Evolutionary conservation across 192 early-diverging fungal genomes (phyloP).

Genomic region (Irineochytrium annulatum): DNA sequence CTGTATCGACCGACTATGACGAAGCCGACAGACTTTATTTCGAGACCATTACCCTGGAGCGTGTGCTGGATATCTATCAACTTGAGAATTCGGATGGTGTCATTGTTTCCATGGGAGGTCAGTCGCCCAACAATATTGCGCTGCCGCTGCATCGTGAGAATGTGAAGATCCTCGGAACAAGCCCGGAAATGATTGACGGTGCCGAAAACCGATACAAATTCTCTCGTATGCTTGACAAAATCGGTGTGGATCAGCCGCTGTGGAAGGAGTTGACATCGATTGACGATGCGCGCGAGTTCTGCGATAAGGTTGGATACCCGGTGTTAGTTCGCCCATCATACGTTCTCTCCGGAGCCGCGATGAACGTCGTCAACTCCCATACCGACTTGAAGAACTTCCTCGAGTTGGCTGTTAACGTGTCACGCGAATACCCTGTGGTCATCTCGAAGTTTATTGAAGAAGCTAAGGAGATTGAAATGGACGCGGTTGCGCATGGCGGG

Average conservation of each 20-base stretch:
- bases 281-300: slow-evolving; percentile 82
- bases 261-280: slow-evolving; percentile 95
- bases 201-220: slow-evolving; percentile 99
- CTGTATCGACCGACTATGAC: slow-evolving; percentile 99
- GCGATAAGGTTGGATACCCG: slow-evolving; percentile 84
- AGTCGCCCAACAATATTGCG: slow-evolving; percentile 98
- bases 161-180: slow-evolving; percentile 92
- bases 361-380: slow-evolving; percentile 89
- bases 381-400: slow-evolving; percentile 84
- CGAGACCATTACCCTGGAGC: slow-evolving; percentile 89
- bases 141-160: slow-evolving; percentile 83
- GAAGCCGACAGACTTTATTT: slow-evolving; percentile 98
- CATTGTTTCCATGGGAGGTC: slow-evolving; percentile 94
- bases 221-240: slow-evolving; percentile 92
- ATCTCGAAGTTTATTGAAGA: slow-evolving; percentile 98
- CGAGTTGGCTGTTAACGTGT: slow-evolving; percentile 85
- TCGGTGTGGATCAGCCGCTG: slow-evolving; percentile 93
- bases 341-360: slow-evolving; percentile 97
- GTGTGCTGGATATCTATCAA: slow-evolving; percentile 96
- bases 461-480: slow-evolving; percentile 98
- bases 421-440: slow-evolving; percentile 91
- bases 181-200: slow-evolving; percentile 93
- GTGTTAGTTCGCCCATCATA: slow-evolving; percentile 97
- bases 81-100: slow-evolving; percentile 80
- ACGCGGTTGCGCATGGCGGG: slow-evolving; percentile 93